Percentiles rank a stretch among this genome's conserved stretches.
These are phyloP conservation scores for Wallacemonas sp. DNA, from an alignment of 208 protist species.

Conservation along the genomic window DNA sequence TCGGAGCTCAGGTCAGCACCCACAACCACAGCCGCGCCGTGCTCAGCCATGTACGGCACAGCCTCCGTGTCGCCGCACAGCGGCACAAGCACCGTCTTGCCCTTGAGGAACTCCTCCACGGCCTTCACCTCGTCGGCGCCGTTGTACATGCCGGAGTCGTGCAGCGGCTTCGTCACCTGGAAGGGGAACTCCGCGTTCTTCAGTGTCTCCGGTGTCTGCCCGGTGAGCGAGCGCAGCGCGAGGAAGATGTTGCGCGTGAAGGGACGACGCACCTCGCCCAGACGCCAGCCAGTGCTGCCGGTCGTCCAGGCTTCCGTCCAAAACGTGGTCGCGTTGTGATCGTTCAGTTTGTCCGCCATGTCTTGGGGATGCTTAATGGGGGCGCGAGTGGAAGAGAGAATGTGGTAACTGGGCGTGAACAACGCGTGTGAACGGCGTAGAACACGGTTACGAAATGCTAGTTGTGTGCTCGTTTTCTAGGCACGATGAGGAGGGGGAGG, in stretches of 20 bases:
- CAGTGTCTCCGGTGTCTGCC: neutral
- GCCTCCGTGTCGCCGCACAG: slow-evolving; percentile 58
- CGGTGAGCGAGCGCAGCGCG: slow-evolving; percentile 21
- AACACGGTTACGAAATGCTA: neutral
- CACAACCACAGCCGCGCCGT: slow-evolving; percentile 39
- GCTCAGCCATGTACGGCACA: slow-evolving; percentile 42
- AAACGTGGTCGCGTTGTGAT: slow-evolving; percentile 38
- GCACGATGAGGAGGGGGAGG: too few species aligned
- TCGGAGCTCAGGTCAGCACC: slow-evolving; percentile 37
- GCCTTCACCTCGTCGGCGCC: slow-evolving; percentile 29
- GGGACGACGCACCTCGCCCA: slow-evolving; percentile 25
- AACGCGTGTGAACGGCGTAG: neutral
- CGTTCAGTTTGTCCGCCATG: slow-evolving; percentile 7
- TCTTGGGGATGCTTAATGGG: neutral
- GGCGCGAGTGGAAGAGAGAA: too few species aligned
- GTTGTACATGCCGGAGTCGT: slow-evolving; percentile 17
- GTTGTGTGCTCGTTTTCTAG: too few species aligned
- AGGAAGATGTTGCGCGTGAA: slow-evolving; percentile 56
- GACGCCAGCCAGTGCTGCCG: slow-evolving; percentile 38
- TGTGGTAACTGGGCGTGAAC: neutral
- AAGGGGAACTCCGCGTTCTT: slow-evolving; percentile 13
- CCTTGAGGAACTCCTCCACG: slow-evolving; percentile 32
- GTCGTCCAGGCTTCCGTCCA: slow-evolving; percentile 48
- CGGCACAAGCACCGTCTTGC: slow-evolving; percentile 50
- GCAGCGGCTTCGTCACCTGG: slow-evolving; percentile 17